A percentile compares a stretch with the other conserved stretches of the same genome.
These are phyloP conservation scores for Alternaria solani DNA, from an alignment of 2,329 filamentous ascomycete species.

Conservation along the genomic window DNA sequence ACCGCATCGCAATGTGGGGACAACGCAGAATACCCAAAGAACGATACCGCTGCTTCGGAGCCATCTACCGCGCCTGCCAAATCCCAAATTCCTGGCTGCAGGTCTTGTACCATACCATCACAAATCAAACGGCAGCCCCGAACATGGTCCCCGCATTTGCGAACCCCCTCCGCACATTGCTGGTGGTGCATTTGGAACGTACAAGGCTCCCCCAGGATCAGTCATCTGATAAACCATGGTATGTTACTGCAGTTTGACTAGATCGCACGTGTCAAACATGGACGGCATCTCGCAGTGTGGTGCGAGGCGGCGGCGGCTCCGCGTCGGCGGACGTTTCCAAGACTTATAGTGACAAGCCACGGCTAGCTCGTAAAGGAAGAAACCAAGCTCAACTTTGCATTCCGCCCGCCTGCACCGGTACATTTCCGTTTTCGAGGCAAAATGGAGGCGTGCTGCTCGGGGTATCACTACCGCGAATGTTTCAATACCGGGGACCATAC, in stretches of 20 bases:
- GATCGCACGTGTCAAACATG: not conserved
- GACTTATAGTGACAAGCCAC: slow-evolving; percentile 2
- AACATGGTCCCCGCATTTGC: not conserved
- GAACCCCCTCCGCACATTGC: not conserved
- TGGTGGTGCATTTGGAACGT: not conserved
- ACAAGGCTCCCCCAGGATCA: not conserved
- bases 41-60: slow-evolving; percentile 2
- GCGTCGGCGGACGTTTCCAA: slow-evolving; percentile 2
- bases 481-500: slow-evolving; percentile 3
- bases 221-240: not conserved
- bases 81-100: slow-evolving; percentile 1
- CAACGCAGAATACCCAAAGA: not conserved
- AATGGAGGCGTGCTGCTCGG: slow-evolving; percentile 14
- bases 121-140: not conserved
- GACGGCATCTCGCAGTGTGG: not conserved
- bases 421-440: not conserved
- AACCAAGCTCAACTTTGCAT: slow-evolving; percentile 21
- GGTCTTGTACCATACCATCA: not conserved
- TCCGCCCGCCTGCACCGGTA: slow-evolving; percentile 18
- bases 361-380: slow-evolving; percentile 9
- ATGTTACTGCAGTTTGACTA: not conserved
- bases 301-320: slow-evolving; percentile 3
- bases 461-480: slow-evolving; percentile 14
- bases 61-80: not conserved
- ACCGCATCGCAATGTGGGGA: not conserved